Base-by-base conservation (phyloP, 2,329 filamentous ascomycete species). In the Raffaelea deltoideospora region DNA sequence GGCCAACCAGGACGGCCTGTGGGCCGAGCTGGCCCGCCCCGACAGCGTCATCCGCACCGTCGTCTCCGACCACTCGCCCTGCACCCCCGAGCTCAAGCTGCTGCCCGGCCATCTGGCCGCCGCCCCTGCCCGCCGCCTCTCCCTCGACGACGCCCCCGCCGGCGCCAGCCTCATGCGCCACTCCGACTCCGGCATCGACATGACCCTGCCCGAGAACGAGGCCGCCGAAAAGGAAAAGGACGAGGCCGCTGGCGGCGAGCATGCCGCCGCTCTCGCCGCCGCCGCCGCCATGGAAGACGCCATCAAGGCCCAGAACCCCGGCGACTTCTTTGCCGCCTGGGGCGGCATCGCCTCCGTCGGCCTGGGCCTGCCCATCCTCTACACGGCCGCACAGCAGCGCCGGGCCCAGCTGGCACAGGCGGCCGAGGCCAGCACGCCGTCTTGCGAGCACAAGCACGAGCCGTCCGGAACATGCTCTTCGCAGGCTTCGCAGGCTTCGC, bases 271-370 rank as follows among this genome's bases (percentile, higher is more conserved):
- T 6, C 10, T 15, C 20, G 11, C 19, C 9, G 8, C 15, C 17
- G 17, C 24, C 11, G 20, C 24, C 4, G 24, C 30, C 13, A 18
- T 31, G n/a, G 28, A 36, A 19, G 22, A 37, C n/a, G 14, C 33
- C 26, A 37, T 37, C 38, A 20, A 26, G 22, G 33, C 41, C 15
- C 36, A 35, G 7, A 35, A 42, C 29, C 34, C 30, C 33, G 90
- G 90, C 27, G 84, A 96, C 60, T 96, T 98, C 67, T 90, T 96
- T 60, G 76, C 80, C 4, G 87, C 87, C 1, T 98, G 90, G 90
- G 90, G 90, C 37, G 90, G 90, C 13, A 94, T 98, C 50, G 88
- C 83, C 4, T 90, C 82, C 5, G 88, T 98, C 15, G 90, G 90
- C 0, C 72, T 98, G 1, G 90, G 90, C 1, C 68, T 98, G 4